Conservation (phyloP, 2,329 filamentous ascomycete species). For the Monosporascus sp. region DNA sequence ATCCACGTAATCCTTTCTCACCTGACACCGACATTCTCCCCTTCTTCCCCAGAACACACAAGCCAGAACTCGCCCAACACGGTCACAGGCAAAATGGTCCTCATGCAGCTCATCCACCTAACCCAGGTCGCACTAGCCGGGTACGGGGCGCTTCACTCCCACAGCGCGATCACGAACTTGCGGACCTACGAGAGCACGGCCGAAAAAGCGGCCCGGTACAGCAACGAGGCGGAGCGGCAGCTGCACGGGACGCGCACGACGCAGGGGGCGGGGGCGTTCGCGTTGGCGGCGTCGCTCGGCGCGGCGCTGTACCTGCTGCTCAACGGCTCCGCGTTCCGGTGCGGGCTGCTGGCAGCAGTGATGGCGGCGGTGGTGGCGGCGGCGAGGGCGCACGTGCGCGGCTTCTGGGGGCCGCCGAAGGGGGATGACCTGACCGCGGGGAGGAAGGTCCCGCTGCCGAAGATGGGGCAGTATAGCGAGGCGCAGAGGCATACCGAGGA, state of each 20-base stretch:
- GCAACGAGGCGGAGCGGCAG: constrained; percentile 34
- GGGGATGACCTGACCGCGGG: constrained; percentile 6
- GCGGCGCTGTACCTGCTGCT: constrained; percentile 12
- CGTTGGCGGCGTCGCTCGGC: constrained; percentile 24
- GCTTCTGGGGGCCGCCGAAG: constrained; percentile 12
- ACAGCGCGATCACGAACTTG: constrained; percentile 37
- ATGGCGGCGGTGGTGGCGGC: constrained; percentile 12
- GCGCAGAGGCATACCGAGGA: constrained; percentile 16
- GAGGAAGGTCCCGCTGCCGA: constrained; percentile 15
- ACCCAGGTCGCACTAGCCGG: constrained; percentile 32
- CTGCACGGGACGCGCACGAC: constrained; percentile 39
- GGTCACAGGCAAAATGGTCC: constrained; percentile 13
- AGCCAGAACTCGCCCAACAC: too few relatives aligned
- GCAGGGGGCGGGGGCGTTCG: constrained; percentile 32
- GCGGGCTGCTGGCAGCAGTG: constrained; percentile 9
- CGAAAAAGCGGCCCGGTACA: constrained; percentile 39
- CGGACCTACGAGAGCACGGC: constrained; percentile 38
- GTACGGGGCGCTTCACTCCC: constrained; percentile 38
- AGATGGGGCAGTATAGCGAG: constrained; percentile 22
- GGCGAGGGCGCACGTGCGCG: constrained; percentile 13
- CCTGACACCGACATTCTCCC: too few relatives aligned
- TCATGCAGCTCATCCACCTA: constrained; percentile 29
- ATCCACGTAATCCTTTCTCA: too few relatives aligned
- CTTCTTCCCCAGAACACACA: too few relatives aligned
- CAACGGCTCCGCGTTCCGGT: constrained; percentile 6